Evolutionary conservation across 2,329 filamentous ascomycete species (phyloP), one percentile per base, ranked within the genome.

Genomic region (Helicocarpus griseus): DNA sequence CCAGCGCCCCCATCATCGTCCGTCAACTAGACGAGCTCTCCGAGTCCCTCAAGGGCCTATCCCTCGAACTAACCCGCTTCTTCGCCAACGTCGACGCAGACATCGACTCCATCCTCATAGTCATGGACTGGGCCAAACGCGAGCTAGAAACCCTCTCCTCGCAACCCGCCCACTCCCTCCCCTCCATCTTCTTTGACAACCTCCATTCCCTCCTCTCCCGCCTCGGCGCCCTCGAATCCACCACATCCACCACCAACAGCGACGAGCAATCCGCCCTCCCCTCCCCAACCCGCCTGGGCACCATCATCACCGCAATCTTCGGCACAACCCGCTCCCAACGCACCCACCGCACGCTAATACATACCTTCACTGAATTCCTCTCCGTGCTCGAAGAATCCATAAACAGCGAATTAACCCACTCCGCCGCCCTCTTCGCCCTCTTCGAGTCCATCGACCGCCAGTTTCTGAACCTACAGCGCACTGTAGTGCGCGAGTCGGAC

Each of bases 81-180:
- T 95, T 96, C 66, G 87, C 89, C 48, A 88, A 90, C 58, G 89
- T 97, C 11, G 89, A 96, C 61, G 87, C 89, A 24, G 91, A 96
- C 63, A 86, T 97, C 60, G 91, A 96, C 65, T 85, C 86, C 54
- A 95, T 96, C 58, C 77, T 97, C 33, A 85, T 93, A 54, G 89
- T 94, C 48, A 96, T 97, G 89, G 89, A 95, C 65, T 96, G 91
- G 91, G 87, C 89, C 13, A 86, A 86, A 63, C 83, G 89, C 57
- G 89, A 96, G 67, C 80, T 97, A 13, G 77, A 82, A 54, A 82
- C 83, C 43, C 73, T 93, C 52, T 79, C 82, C 55, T 75, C 76
- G 21, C 72, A 78, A 19, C 80, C 82, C 5, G 77, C 79, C 1
- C 80, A 78, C 40, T 78, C 82, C 2, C 71, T 94, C 21, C 80